phyloP scores from a whole-genome alignment of 2,329 filamentous ascomycete species.

The Stromatinia cepivora region DNA sequence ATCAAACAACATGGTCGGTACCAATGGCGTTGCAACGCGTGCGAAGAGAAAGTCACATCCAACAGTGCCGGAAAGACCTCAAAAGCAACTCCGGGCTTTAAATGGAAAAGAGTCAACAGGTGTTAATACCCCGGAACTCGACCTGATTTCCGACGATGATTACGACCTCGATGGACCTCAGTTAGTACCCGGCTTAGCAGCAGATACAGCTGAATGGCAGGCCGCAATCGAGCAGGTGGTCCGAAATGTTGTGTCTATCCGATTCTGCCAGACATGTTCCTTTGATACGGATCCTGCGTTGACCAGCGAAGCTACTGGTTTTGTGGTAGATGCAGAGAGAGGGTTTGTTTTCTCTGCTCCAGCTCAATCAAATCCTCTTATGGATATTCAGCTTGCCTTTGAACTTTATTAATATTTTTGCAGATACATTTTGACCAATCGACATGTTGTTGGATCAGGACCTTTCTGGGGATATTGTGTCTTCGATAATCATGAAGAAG shows the following conservation, averaged over 20 bases:
- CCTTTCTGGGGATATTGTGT: slow-evolving; percentile 98
- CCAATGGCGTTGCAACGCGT: slow-evolving; percentile 31
- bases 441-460: slow-evolving; percentile 91
- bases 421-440: slow-evolving; percentile 79
- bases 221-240: slow-evolving; percentile 93
- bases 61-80: slow-evolving; percentile 37
- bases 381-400: slow-evolving; percentile 6
- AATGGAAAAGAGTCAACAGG: slow-evolving; percentile 42
- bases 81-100: slow-evolving; percentile 40
- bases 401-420: slow-evolving; percentile 34
- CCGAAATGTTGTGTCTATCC: slow-evolving; percentile 94
- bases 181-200: slow-evolving; percentile 45
- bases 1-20: slow-evolving; percentile 34
- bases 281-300: slow-evolving; percentile 97
- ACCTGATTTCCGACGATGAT: slow-evolving; percentile 40
- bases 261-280: slow-evolving; percentile 96
- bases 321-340: slow-evolving; percentile 91
- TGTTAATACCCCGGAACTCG: slow-evolving; percentile 40
- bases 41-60: slow-evolving; percentile 41
- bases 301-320: slow-evolving; percentile 94
- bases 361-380: not conserved
- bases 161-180: slow-evolving; percentile 43
- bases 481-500: slow-evolving; percentile 97
- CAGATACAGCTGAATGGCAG: slow-evolving; percentile 81
- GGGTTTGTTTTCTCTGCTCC: slow-evolving; percentile 50